A percentile compares a stretch with the other conserved stretches of the same genome.
Conservation (phyloP, 1,284 basidiomycete genomes). For the Amylostereum chailletii region DNA sequence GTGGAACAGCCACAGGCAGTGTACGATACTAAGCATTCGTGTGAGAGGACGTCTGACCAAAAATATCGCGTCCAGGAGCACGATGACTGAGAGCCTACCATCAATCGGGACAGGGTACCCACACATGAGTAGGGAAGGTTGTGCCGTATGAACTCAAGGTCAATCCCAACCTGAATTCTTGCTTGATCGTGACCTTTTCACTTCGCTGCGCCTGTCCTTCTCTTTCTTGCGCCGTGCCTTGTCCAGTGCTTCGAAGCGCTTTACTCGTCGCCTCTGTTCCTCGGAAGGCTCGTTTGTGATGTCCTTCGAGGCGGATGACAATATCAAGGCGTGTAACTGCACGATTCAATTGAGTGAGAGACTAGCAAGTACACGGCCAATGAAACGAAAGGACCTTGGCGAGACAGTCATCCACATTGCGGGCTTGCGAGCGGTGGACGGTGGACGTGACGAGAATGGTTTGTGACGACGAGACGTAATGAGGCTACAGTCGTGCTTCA, state of each 20-base stretch:
- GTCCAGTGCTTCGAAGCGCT: slow-evolving; percentile 32
- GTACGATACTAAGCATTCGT: no score
- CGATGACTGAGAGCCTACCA: no score
- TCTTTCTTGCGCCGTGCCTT: slow-evolving; percentile 35
- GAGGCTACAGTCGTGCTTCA: slow-evolving; percentile 31
- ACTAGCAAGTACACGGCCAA: background rate
- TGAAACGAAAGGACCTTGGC: slow-evolving; percentile 36
- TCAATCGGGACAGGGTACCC: background rate
- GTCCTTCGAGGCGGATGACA: slow-evolving; percentile 33
- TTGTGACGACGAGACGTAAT: slow-evolving; percentile 56
- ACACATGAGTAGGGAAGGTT: background rate
- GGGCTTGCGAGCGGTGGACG: slow-evolving; percentile 61
- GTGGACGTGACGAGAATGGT: slow-evolving; percentile 62
- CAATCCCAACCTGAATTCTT: slow-evolving; percentile 19
- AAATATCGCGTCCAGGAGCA: no score
- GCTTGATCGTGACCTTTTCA: slow-evolving; percentile 29
- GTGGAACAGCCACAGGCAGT: no score
- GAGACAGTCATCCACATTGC: slow-evolving; percentile 66
- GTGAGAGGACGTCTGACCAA: no score
- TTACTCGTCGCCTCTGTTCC: slow-evolving; percentile 48
- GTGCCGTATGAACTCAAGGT: background rate
- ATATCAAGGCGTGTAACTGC: slow-evolving; percentile 49
- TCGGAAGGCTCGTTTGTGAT: slow-evolving; percentile 48
- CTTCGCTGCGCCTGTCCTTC: slow-evolving; percentile 42
- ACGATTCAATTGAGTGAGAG: background rate